Base-by-base conservation (phyloP, 1,139 yeast genomes). In the Kodamaea ohmeri region DNA sequence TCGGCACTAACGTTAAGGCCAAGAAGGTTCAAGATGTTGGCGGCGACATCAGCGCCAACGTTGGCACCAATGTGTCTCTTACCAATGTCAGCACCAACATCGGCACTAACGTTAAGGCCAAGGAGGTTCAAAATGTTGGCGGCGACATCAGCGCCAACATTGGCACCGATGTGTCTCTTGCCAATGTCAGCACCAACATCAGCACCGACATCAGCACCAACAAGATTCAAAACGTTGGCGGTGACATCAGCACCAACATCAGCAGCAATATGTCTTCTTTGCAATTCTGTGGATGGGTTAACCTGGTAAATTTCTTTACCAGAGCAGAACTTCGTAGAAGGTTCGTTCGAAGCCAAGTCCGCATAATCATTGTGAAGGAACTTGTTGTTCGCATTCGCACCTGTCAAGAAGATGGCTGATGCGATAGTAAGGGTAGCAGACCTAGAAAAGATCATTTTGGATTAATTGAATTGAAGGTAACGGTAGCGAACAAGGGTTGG, bases 91-190 rank as follows among this genome's bases (percentile, higher is more conserved):
- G 48, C 30, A 9, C 34, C 34, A 24, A 21, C 41, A 32, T 18
- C 37, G n/a, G 31, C 42, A 24, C 40, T 34, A 19, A 34, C 39
- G 21, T 32, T 29, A 12, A 29, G 26, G 24, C 42, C 38, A 15
- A 39, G 20, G 11, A 41, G 29, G 11, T 40, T 42, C 25, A 39
- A 34, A 16, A 41, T 14, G 14, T 41, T 29, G 8, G 40, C 42
- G n/a, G 24, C 35, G 12, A 35, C 37, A 6, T 37, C 48, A 24
- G 46, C 38, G 21, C 32, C 21, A 29, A 32, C 36, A 17, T 34
- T 39, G 20, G 32, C 37, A 24, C 26, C 39, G 28, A 36, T 37
- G 21, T 37, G 38, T 60, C 61, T 43, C 53, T 53, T 44, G 27
- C 24, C 16, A 14, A 40, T 38, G 25, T 47, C 49, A 32, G 49